These are phyloP conservation scores for Globisporangium perplexum DNA, from an alignment of 352 stramenopile genomes.

Conservation along the genomic window DNA sequence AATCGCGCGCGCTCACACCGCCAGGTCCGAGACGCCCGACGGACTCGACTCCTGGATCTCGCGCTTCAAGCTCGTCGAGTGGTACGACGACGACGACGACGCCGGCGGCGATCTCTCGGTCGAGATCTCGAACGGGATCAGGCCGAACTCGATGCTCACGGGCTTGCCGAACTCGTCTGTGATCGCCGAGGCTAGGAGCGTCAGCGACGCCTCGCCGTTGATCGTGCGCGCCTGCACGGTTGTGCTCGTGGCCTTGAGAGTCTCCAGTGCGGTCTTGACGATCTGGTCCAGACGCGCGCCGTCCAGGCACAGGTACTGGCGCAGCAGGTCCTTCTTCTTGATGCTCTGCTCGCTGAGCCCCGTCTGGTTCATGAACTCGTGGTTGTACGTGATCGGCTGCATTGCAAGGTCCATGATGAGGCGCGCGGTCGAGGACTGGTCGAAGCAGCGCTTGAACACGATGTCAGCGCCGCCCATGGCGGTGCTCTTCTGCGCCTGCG, in stretches of 20 bases:
- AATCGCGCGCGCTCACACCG: slow-evolving; percentile 20
- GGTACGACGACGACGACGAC: slow-evolving; percentile 8
- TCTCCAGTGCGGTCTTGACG: slow-evolving; percentile 33
- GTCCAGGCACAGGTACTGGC: slow-evolving; percentile 45
- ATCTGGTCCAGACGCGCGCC: slow-evolving; percentile 37
- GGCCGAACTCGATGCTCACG: slow-evolving; percentile 50
- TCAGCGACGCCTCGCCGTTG: slow-evolving; percentile 40
- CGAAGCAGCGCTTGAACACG: slow-evolving; percentile 64
- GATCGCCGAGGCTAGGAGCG: slow-evolving; percentile 50
- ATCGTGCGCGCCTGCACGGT: slow-evolving; percentile 46
- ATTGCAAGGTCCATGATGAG: slow-evolving; percentile 48
- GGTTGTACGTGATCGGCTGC: slow-evolving; percentile 49
- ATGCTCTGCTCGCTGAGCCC: slow-evolving; percentile 33
- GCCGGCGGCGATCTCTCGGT: too few relatives aligned
- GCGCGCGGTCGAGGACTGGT: slow-evolving; percentile 52
- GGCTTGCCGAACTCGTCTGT: slow-evolving; percentile 50
- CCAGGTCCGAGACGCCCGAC: slow-evolving; percentile 43
- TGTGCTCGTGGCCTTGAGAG: slow-evolving; percentile 32
- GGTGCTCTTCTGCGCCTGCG: slow-evolving; percentile 23
- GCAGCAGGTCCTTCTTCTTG: slow-evolving; percentile 29
- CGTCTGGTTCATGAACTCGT: slow-evolving; percentile 43
- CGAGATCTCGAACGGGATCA: slow-evolving; percentile 58
- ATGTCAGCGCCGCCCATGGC: slow-evolving; percentile 20
- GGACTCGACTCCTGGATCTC: slow-evolving; percentile 49
- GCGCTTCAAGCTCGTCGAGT: slow-evolving; percentile 19